phyloP scores from a whole-genome alignment of 1,284 basidiomycete species.

The Boletus semigastroideus region DNA sequence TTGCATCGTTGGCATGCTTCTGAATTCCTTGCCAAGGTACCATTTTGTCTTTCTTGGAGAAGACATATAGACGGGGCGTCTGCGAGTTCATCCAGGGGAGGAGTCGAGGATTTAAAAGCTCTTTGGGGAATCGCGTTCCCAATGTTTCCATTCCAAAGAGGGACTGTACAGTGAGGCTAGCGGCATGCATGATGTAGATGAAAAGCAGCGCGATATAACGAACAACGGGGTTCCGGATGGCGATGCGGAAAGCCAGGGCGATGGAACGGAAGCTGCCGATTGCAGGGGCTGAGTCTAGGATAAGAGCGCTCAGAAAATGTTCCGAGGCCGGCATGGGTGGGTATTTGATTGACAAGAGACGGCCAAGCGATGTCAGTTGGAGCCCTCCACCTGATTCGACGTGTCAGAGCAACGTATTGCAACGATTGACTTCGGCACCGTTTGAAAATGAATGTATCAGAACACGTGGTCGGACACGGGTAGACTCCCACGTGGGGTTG shows the following conservation, averaged over 20 bases:
- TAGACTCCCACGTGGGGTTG: not conserved
- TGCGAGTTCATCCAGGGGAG: slow-evolving; percentile 45
- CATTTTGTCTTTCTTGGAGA: slow-evolving; percentile 48
- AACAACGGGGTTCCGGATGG: slow-evolving; percentile 38
- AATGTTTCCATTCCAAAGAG: slow-evolving; percentile 18
- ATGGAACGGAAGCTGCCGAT: slow-evolving; percentile 30
- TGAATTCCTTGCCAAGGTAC: slow-evolving; percentile 45
- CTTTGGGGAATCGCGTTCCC: slow-evolving; percentile 28
- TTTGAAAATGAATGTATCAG: slow-evolving; percentile 58
- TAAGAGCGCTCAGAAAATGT: slow-evolving; percentile 35
- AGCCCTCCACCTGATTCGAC: slow-evolving; percentile 45
- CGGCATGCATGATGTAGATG: slow-evolving; percentile 24
- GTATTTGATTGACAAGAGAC: slow-evolving; percentile 34
- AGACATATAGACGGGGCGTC: slow-evolving; percentile 55
- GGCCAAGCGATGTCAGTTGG: slow-evolving; percentile 41
- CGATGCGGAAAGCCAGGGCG: slow-evolving; percentile 41
- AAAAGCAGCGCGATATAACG: slow-evolving; percentile 25
- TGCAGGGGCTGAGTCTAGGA: slow-evolving; percentile 55
- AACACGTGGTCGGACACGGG: slow-evolving; percentile 31
- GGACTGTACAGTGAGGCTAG: slow-evolving; percentile 12
- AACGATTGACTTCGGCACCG: slow-evolving; percentile 34
- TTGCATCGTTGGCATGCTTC: slow-evolving; percentile 40
- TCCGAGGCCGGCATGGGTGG: slow-evolving; percentile 11
- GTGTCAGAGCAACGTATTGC: not conserved
- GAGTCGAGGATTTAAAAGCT: slow-evolving; percentile 36